These are phyloP conservation scores for Xylaria polymorpha DNA, from an alignment of 2,329 filamentous ascomycete genomes.

Conservation along the genomic window DNA sequence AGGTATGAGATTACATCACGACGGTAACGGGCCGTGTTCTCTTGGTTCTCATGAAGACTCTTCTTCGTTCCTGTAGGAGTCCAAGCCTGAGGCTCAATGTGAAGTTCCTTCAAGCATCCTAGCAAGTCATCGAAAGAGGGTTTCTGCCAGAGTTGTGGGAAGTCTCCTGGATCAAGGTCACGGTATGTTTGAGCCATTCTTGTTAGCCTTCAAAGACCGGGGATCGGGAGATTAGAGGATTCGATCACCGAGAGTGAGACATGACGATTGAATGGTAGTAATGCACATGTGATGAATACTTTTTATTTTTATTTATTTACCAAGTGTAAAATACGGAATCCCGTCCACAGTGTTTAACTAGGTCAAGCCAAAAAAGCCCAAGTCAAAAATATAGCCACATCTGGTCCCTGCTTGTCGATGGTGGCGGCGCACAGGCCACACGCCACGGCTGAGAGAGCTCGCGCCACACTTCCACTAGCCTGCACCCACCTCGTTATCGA, in stretches of 20 bases:
- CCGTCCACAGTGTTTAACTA: not conserved
- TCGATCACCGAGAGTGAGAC: constrained; percentile 21
- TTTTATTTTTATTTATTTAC: too few relatives aligned
- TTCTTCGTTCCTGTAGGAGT: constrained; percentile 58
- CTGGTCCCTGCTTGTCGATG: not conserved
- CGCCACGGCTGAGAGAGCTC: constrained; percentile 18
- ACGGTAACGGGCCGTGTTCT: constrained; percentile 57
- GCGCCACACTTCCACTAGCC: constrained; percentile 23
- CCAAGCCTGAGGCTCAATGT: constrained; percentile 76
- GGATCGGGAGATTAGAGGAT: not conserved
- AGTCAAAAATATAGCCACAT: not conserved
- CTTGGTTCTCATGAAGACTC: constrained; percentile 57
- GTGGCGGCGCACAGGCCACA: not conserved
- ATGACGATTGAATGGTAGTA: constrained; percentile 8
- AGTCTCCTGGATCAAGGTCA: constrained; percentile 61
- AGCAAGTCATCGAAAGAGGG: constrained; percentile 75
- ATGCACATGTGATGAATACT: not conserved
- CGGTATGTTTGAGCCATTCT: constrained; percentile 46
- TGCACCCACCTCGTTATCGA: constrained; percentile 42
- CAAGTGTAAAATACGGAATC: not conserved
- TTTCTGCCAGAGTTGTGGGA: constrained; percentile 85
- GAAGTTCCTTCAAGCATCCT: constrained; percentile 72
- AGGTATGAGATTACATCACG: constrained; percentile 73
- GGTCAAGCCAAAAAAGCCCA: not conserved
- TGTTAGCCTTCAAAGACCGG: not conserved